Conservation (phyloP, 2,329 filamentous ascomycete species). For the Exophiala sp. region DNA sequence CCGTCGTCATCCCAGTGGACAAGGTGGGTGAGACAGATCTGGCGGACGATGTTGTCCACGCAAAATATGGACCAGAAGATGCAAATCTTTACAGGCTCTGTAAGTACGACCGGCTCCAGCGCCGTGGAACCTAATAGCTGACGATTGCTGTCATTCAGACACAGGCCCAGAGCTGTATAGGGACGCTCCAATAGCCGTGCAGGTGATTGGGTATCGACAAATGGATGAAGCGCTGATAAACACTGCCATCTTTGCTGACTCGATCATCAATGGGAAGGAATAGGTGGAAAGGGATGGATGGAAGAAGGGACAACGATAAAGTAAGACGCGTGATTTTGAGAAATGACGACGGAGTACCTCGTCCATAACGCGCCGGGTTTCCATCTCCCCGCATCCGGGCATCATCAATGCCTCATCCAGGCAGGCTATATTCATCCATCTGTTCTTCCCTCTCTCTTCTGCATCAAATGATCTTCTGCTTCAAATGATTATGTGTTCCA, state of each 20-base stretch:
- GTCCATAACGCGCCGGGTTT: too few species aligned
- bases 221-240: constrained; percentile 45
- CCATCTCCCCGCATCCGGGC: not conserved
- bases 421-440: constrained; percentile 5
- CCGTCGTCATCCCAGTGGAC: constrained; percentile 59
- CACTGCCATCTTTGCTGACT: constrained; percentile 4
- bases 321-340: too few species aligned
- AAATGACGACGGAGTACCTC: too few species aligned
- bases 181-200: constrained; percentile 51
- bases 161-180: constrained; percentile 42
- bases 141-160: constrained; percentile 39
- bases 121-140: constrained; percentile 35
- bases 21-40: constrained; percentile 50
- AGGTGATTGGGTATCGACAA: constrained; percentile 53
- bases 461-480: not conserved
- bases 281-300: not conserved
- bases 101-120: constrained; percentile 3
- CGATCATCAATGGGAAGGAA: constrained; percentile 10
- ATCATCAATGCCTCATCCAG: constrained; percentile 2
- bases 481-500: not conserved
- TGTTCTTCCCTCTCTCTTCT: not conserved
- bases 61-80: constrained; percentile 15
- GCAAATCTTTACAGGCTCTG: constrained; percentile 14
- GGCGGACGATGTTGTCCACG: constrained; percentile 33
- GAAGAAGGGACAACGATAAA: too few species aligned